These are phyloP conservation scores for Cnidoscolus chayamansa DNA, from an alignment of 441 rosid genomes.

Conservation along the genomic window DNA sequence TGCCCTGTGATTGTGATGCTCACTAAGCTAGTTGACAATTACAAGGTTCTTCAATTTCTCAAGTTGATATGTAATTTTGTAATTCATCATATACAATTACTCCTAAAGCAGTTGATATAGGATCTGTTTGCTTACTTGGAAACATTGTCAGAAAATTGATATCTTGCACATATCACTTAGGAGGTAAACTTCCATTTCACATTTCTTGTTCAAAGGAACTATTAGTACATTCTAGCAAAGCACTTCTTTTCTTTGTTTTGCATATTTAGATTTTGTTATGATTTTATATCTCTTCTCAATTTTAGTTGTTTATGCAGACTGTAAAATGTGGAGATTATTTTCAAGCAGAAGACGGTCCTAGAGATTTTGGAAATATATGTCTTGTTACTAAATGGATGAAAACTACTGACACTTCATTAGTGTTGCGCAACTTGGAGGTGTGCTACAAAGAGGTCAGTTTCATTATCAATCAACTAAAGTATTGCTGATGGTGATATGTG, in stretches of 20 bases:
- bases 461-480: slow-evolving; percentile 6
- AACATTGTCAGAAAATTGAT: background rate
- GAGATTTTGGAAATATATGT: slow-evolving; percentile 73
- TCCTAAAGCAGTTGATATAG: background rate
- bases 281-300: slow-evolving; percentile 9
- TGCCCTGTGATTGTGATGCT: slow-evolving; percentile 87
- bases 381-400: slow-evolving; percentile 51
- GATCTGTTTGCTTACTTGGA: background rate
- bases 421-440: slow-evolving; percentile 70
- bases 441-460: slow-evolving; percentile 61
- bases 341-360: slow-evolving; percentile 70
- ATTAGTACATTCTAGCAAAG: background rate
- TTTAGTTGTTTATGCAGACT: slow-evolving; percentile 38
- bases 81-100: background rate
- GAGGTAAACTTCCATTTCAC: background rate
- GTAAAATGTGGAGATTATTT: slow-evolving; percentile 83
- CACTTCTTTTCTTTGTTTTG: background rate
- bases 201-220: background rate
- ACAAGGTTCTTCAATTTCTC: slow-evolving; percentile 40
- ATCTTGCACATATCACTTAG: background rate
- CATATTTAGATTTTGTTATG: background rate
- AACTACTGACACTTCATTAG: slow-evolving; percentile 51
- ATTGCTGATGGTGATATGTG: background rate
- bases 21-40: slow-evolving; percentile 73
- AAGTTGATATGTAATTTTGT: background rate